phyloP scores from a whole-genome alignment of 345 rosid species.

The Linum trigynum region DNA sequence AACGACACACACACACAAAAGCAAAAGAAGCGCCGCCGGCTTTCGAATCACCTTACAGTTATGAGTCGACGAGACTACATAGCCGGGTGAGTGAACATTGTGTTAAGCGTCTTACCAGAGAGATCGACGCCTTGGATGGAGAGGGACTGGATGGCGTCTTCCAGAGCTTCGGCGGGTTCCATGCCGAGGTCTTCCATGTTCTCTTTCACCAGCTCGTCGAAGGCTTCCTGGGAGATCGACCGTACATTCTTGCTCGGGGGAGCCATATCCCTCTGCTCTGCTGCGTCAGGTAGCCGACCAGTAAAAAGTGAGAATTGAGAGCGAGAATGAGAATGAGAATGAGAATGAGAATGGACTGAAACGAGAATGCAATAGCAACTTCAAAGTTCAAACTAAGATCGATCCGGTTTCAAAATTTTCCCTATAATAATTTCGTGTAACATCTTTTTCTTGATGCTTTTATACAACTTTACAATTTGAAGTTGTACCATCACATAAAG shows the following conservation, averaged over 20 bases:
- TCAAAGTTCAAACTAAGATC: no score
- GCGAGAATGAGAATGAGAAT: neutral
- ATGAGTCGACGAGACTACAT: no score
- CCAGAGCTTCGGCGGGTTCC: constrained; percentile 82
- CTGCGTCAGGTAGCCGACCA: no score
- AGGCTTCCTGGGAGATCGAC: constrained; percentile 77
- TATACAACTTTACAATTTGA: no score
- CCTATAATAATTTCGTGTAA: no score
- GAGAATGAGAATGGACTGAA: neutral
- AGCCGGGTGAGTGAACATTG: neutral
- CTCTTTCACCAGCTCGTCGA: constrained; percentile 75
- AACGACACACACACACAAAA: constrained; percentile 3
- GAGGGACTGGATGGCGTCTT: constrained; percentile 79
- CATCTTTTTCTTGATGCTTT: no score
- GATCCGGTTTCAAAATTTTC: no score
- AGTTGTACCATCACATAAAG: no score
- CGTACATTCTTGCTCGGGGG: constrained; percentile 37
- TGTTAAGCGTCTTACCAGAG: constrained; percentile 33
- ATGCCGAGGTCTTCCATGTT: constrained; percentile 81
- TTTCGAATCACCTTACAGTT: neutral
- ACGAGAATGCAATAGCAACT: no score
- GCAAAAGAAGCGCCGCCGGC: neutral
- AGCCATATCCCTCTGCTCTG: constrained; percentile 29
- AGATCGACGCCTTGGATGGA: constrained; percentile 91
- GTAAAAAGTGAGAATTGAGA: neutral